Base-by-base conservation (phyloP, 257 asterid species). In the Ilex asprella region DNA sequence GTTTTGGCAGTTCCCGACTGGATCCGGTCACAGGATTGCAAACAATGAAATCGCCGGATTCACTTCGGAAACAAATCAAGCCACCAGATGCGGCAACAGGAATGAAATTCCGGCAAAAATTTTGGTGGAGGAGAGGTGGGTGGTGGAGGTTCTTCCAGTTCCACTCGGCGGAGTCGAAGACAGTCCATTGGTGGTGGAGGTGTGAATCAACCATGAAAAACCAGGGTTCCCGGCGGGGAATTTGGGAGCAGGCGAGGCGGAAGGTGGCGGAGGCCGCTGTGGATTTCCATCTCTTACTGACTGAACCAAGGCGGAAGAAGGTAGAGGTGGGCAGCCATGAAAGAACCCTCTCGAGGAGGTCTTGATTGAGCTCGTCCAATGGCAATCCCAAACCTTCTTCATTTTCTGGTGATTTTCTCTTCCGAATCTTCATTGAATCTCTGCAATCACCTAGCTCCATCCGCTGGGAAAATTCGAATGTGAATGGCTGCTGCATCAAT, bases 51-150 rank as follows among this genome's bases (percentile, higher is more conserved):
- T 51, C 73, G 9, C 67, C 70, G 12, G 64, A 64, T 9, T 65
- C 43, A 13, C 73, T 58, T 57, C 49, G 88, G 77, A 81, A 79
- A 52, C 95, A 86, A 78, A 92, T 64, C 1, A 92, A 51, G 2
- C 95, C 95, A 27, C 82, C 89, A 16, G 98, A 80, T 30, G 97
- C 63, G 9, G 99, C 91, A 56, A 92, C 99, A 0, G 96, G 97
- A 5, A 68, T 64, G 64, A 70, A 76, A 44, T 70, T 66, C 0
- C 58, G 1, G 70, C 66, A 55, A 16, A 79, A 43, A 3, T 56
- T 39, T 59, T 39, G 67, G 30, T 54, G 65, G 31, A 73, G 30
- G 16, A 54, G 65, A 53, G 75, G 68, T 16, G 72, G 56, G 39
- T 0, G 47, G 30, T 32, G 61, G 61, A 89, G 76, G 27, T 64